These are phyloP conservation scores for Piromyces finnis DNA, from an alignment of 192 early-diverging fungal species.

Conservation along the genomic window DNA sequence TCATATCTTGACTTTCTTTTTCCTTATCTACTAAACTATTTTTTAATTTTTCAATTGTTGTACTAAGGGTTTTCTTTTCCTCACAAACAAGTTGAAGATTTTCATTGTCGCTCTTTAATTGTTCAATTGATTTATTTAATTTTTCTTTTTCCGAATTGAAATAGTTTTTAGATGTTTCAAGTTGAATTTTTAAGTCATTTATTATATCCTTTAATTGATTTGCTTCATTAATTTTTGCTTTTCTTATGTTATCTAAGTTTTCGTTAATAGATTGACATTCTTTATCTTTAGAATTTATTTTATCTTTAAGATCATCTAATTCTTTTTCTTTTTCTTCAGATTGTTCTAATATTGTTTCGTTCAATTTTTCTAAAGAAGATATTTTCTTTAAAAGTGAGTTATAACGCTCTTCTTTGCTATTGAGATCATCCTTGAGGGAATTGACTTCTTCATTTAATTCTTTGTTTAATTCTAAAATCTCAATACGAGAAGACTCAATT, in stretches of 20 bases:
- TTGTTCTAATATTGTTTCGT: neutral
- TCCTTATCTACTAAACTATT: neutral
- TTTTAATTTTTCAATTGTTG: neutral
- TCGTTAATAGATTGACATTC: neutral
- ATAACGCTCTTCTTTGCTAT: neutral
- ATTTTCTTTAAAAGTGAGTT: neutral
- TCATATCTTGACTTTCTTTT: neutral
- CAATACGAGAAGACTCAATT: neutral
- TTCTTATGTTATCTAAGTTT: neutral
- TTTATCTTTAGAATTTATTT: neutral
- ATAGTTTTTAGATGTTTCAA: neutral
- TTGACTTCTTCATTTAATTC: neutral
- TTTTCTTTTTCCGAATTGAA: neutral
- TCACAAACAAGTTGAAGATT: neutral
- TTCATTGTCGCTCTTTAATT: neutral
- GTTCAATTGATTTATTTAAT: neutral
- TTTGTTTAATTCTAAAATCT: neutral
- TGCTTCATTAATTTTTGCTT: neutral
- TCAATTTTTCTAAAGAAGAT: neutral
- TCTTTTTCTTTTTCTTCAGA: neutral
- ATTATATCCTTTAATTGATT: neutral
- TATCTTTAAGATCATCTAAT: neutral
- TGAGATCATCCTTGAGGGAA: neutral
- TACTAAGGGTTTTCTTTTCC: neutral
- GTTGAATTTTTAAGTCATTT: neutral